phyloP scores from a whole-genome alignment of 495 filamentous ascomycete genomes.

The Neurospora sp. region DNA sequence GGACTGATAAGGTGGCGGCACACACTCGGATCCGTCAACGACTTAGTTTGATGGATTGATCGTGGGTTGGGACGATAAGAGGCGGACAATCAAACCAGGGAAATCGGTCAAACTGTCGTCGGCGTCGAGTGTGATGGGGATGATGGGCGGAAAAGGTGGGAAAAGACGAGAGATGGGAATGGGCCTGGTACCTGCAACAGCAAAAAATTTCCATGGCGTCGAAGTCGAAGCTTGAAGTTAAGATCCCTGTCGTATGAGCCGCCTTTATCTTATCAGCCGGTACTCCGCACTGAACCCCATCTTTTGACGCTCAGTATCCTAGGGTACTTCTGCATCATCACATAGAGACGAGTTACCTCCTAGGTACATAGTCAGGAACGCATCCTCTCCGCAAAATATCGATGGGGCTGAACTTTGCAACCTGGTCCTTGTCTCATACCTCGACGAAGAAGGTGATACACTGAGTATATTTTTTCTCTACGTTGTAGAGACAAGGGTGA shows the following conservation, averaged over 20 bases:
- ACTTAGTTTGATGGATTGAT: background rate
- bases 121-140: background rate
- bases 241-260: background rate
- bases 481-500: background rate
- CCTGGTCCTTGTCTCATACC: background rate
- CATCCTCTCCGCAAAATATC: background rate
- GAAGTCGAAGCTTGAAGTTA: background rate
- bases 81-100: background rate
- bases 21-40: background rate
- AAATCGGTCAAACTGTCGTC: background rate
- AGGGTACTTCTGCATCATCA: background rate
- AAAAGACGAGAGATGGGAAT: constrained; percentile 5
- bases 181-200: constrained; percentile 4
- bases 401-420: background rate
- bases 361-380: background rate
- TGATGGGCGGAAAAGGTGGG: background rate
- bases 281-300: background rate
- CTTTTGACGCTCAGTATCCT: background rate
- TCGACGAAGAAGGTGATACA: background rate
- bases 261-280: background rate
- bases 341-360: background rate
- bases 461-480: background rate
- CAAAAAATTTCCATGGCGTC: background rate
- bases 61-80: background rate
- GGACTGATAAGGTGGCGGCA: background rate